These are phyloP conservation scores for Tothia fuscella DNA, from an alignment of 2,329 filamentous ascomycete species.

Conservation along the genomic window DNA sequence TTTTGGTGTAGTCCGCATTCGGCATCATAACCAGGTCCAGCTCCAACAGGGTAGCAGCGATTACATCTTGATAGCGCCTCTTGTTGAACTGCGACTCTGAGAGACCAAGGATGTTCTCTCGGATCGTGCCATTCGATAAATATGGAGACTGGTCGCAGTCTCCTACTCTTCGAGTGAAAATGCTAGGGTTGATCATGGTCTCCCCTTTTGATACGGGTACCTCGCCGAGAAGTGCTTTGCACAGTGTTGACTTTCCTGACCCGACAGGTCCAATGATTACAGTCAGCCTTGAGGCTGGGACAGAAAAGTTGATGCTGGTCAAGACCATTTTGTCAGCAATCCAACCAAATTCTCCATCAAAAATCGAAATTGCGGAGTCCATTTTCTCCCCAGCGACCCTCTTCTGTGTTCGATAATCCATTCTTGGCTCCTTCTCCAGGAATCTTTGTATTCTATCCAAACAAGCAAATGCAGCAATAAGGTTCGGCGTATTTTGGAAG, in stretches of 20 bases:
- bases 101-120: conserved; percentile 57
- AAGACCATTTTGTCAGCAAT: conserved; percentile 15
- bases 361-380: conserved; percentile 11
- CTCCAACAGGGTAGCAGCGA: conserved; percentile 50
- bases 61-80: conserved; percentile 52
- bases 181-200: conserved; percentile 42
- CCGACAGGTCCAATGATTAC: conserved; percentile 52
- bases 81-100: conserved; percentile 57
- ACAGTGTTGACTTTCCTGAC: conserved; percentile 49
- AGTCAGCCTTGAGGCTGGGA: conserved; percentile 41
- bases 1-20: conserved; percentile 49
- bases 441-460: background rate
- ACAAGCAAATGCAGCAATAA: background rate
- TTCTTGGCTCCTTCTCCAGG: background rate
- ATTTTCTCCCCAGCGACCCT: conserved; percentile 6
- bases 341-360: conserved; percentile 19
- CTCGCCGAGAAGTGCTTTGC: conserved; percentile 48
- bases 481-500: background rate
- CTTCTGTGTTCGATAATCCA: background rate
- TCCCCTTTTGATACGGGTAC: conserved; percentile 36
- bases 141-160: conserved; percentile 56
- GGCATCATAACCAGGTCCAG: conserved; percentile 51
- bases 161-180: conserved; percentile 30
- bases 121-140: conserved; percentile 57
- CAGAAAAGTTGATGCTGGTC: conserved; percentile 39